These are phyloP conservation scores for Metroxylon sagu DNA, from an alignment of 176 grass and related monocot genomes.

Conservation along the genomic window DNA sequence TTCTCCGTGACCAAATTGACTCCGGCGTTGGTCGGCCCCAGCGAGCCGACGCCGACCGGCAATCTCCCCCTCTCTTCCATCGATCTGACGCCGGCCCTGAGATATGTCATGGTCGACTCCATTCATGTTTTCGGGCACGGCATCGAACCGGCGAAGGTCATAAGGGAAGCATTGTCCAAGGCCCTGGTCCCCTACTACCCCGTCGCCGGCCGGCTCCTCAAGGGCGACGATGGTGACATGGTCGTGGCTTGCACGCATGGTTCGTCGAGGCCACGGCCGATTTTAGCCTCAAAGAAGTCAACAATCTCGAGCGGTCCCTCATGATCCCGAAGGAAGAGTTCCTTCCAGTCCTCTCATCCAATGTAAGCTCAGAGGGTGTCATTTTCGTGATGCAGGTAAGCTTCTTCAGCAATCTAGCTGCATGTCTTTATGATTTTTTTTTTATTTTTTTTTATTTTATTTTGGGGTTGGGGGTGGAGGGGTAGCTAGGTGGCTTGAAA, in stretches of 20 bases:
- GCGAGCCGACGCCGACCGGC: not conserved
- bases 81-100: not conserved
- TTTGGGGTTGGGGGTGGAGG: no score
- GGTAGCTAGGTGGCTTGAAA: no score
- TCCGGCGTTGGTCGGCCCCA: not conserved
- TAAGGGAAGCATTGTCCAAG: not conserved
- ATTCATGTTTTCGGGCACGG: not conserved
- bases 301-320: conserved; percentile 63
- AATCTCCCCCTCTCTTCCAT: conserved; percentile 9
- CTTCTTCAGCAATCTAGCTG: no score
- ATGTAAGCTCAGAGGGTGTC: conserved; percentile 47
- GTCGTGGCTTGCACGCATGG: conserved; percentile 70
- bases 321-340: conserved; percentile 64
- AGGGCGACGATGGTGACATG: conserved; percentile 15
- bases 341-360: conserved; percentile 45
- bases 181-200: conserved; percentile 9
- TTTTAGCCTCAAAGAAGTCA: conserved; percentile 65
- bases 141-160: not conserved
- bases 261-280: conserved; percentile 60
- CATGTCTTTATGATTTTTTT: no score
- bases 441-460: not conserved
- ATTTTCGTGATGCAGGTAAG: conserved; percentile 74
- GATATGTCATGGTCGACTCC: not conserved
- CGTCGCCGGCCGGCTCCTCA: conserved; percentile 2
- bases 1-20: conserved; percentile 5